These are phyloP conservation scores for Colletotrichum theobromicola DNA, from an alignment of 2,329 filamentous ascomycete genomes.

Conservation along the genomic window DNA sequence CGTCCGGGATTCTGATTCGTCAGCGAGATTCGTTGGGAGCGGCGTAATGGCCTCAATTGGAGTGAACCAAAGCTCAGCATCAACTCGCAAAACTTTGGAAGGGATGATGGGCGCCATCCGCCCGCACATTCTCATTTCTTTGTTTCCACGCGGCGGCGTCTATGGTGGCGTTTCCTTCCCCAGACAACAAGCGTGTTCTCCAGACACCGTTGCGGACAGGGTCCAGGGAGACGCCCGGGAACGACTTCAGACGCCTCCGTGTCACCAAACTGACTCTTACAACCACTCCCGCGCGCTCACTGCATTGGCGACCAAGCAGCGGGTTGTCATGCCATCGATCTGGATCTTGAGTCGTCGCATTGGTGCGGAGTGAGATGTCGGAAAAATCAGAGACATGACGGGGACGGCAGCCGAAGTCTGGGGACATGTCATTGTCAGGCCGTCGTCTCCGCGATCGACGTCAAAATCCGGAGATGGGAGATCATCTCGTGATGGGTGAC, in stretches of 20 bases:
- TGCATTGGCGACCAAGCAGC: not conserved
- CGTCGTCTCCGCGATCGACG: not conserved
- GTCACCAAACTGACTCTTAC: constrained; percentile 18
- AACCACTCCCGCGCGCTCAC: not conserved
- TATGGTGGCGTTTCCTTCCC: constrained; percentile 12
- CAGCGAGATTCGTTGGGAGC: not conserved
- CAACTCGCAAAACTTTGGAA: not conserved
- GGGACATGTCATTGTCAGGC: not conserved
- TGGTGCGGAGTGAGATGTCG: not conserved
- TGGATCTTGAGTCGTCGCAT: not conserved
- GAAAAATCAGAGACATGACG: not conserved
- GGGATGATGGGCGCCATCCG: not conserved
- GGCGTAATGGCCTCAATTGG: constrained; percentile 14
- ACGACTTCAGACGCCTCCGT: constrained; percentile 11
- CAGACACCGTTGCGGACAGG: constrained; percentile 1
- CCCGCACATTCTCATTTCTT: not conserved
- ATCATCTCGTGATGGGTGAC: constrained; percentile 1
- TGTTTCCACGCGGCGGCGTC: constrained; percentile 5
- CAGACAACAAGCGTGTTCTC: not conserved
- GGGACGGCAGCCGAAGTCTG: not conserved
- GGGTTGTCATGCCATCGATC: not conserved
- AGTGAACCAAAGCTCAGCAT: not conserved
- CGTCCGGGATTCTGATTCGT: constrained; percentile 4
- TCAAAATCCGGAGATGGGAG: constrained; percentile 4
- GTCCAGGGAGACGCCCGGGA: not conserved